Base-by-base conservation (phyloP, 1,284 basidiomycete genomes). In the Neonothopanus nambi region DNA sequence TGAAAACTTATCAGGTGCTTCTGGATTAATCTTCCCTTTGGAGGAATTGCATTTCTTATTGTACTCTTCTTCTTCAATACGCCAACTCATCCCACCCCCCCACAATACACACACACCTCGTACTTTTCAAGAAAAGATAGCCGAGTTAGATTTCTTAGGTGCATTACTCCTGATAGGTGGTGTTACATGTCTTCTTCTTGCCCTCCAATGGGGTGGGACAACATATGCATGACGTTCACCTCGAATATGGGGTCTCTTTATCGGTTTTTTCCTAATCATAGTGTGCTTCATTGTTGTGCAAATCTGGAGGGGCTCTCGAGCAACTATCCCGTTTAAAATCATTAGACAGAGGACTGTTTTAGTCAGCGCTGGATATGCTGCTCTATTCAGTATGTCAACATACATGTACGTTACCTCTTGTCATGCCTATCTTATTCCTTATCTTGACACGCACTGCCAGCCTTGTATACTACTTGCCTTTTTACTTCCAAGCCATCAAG, bases 401-500 rank as follows among this genome's bases (percentile, higher is more conserved):
- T 53, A 53, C 42, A 53, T 37, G 51, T 53, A 33, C 33, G 51
- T 41, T n/a, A 36, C 15, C 5, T 1, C 42, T 15, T 20, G n/a
- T 5, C 11, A 18, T 30, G 7, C 12, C 42, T 24, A 12, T 23
- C n/a, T n/a, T 17, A 48, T 36, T 1, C 33, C 17, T 41, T 35
- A 40, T 30, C 3, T 5, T 35, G 5, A 47, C n/a, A 8, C n/a
- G 24, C 26, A 41, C 7, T 23, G 5, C 41, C 18, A 50, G 53
- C 13, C 46, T 50, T 30, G 42, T 42, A 21, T 47, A 44, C 33
- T 55, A 50, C 28, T 63, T 77, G 0, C 75, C 75, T 0, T 67
- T 77, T 28, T 76, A 68, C 65, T 77, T 74, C 63, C 71, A 77
- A 60, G 74, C 74, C 18, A 69, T 70, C 57, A 65, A 71, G 56